Conservation (phyloP, 179 eudicot species). For the Beta corolliflora region DNA sequence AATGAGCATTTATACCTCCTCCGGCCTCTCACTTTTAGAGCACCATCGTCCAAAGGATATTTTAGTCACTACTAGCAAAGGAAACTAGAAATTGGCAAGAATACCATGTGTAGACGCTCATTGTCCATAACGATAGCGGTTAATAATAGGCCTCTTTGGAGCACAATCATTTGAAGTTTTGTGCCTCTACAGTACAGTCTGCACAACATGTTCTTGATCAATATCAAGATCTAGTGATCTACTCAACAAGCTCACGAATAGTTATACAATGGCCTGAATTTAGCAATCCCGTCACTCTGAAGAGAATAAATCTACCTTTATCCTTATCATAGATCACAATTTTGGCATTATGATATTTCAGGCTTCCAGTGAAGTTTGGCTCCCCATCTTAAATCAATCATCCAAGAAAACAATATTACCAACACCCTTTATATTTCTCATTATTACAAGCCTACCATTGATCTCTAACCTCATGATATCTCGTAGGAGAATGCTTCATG, state of each 20-base stretch:
- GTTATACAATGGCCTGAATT: background rate
- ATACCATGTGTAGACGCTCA: background rate
- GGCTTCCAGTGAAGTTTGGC: background rate
- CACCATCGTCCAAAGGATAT: background rate
- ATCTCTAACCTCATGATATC: background rate
- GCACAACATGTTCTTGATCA: background rate
- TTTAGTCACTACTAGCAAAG: background rate
- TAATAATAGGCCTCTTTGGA: background rate
- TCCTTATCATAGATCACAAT: background rate
- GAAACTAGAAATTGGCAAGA: background rate
- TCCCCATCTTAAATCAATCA: background rate
- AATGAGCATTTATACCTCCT: background rate
- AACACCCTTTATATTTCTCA: background rate
- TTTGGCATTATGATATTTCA: background rate
- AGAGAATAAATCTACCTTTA: background rate
- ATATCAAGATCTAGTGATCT: background rate
- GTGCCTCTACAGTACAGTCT: background rate
- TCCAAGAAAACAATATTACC: background rate
- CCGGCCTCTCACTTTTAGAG: background rate
- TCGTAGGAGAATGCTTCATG: background rate
- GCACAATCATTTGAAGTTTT: background rate
- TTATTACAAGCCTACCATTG: background rate
- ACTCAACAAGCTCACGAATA: background rate
- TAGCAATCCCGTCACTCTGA: background rate
- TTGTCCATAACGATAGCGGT: background rate